Evolutionary conservation across 306 rosid genomes (phyloP), one percentile per base, ranked within the genome.

Genomic region (Vigna mungo): DNA sequence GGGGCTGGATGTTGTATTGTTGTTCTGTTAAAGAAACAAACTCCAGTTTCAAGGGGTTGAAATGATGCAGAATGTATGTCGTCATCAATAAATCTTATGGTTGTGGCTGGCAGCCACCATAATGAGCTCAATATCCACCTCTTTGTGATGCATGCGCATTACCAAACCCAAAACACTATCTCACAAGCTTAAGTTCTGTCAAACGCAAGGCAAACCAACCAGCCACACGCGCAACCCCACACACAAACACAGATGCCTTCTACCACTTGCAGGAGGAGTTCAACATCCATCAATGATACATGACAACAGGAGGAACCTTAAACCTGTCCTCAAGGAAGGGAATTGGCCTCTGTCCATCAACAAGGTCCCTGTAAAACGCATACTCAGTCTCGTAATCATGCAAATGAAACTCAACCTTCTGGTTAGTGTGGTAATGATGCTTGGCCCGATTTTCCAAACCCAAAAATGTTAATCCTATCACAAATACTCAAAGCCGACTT

Each of bases 331-430:
- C 84, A 39, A 96, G 59, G 80, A 96, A 96, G 4, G 99, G 99
- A 41, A 92, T 88, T 34, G 84, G 82, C 81, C 66, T 82, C 0
- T 85, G 85, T 2, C 88, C 89, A 64, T 86, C 83, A 1, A 87
- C 89, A 68, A 92, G 81, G 77, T 96, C 98, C 21, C 62, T 88
- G 60, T 96, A 96, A 49, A 96, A 89, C 2, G 75, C 92, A 78
- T 92, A 96, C 63, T 96, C 99, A 5, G 97, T 98, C 82, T 88
- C 96, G 76, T 96, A 96, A 64, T 96, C 98, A 59, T 96, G 99
- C 82, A 96, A 76, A n/a, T 84, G 82, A 77, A 96, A 90, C 85
- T 96, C 99, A 44, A 81, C 81, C 81, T 92, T 96, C 85, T 96
- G 99, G 73, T 89, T 96, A 3, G 98, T 89, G 36, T 96, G 99